Conservation (phyloP, 1,284 basidiomycete species). For the Schizopora paradoxa region DNA sequence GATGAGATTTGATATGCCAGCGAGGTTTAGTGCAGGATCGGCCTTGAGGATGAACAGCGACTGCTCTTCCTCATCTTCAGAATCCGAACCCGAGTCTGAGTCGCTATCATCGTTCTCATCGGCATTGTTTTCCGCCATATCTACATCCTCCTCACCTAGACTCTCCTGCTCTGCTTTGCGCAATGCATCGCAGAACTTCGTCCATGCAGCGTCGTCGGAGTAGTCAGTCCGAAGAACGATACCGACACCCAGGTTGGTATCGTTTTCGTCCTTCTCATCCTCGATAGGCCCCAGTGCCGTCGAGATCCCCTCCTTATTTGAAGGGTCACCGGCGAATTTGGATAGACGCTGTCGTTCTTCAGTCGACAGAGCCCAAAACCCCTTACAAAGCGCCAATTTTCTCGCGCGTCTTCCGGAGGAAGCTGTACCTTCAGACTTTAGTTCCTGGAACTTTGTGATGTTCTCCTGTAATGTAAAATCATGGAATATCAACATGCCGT, state of each 20-base stretch:
- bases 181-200: slow-evolving; percentile 43
- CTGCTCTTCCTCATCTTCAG: slow-evolving; percentile 23
- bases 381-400: slow-evolving; percentile 4
- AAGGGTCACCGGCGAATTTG: slow-evolving; percentile 4
- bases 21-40: slow-evolving; percentile 36
- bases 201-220: slow-evolving; percentile 60
- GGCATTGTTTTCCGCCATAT: slow-evolving; percentile 22
- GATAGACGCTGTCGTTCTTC: slow-evolving; percentile 8
- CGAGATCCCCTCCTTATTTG: not conserved
- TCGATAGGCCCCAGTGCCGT: slow-evolving; percentile 11
- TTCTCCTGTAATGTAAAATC: slow-evolving; percentile 3
- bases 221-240: slow-evolving; percentile 66
- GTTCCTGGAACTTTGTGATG: slow-evolving; percentile 3
- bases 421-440: slow-evolving; percentile 4
- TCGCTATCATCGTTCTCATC: slow-evolving; percentile 21
- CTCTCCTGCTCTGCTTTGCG: slow-evolving; percentile 48
- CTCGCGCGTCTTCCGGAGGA: slow-evolving; percentile 5
- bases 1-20: slow-evolving; percentile 53
- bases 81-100: slow-evolving; percentile 18
- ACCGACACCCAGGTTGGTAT: slow-evolving; percentile 35
- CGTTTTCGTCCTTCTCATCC: slow-evolving; percentile 5
- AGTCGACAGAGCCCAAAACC: slow-evolving; percentile 7
- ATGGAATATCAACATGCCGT: not conserved
- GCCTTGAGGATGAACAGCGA: slow-evolving; percentile 49
- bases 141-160: slow-evolving; percentile 21